Conservation (phyloP, 768 basidiomycete species). For the Russula compacta region DNA sequence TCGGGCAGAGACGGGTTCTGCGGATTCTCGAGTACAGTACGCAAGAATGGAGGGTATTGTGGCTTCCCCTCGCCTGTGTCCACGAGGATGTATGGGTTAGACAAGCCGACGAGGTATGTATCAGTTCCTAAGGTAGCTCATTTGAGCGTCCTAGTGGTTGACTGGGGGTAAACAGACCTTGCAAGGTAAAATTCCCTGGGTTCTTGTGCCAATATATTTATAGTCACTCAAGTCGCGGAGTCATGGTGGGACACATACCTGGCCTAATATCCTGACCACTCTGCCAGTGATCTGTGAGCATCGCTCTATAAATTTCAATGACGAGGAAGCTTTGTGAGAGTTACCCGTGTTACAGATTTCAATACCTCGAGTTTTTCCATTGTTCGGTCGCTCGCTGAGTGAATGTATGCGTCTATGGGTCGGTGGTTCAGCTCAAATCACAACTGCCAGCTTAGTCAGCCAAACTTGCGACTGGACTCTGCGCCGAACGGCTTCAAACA, state of each 20-base stretch:
- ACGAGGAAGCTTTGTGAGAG: conserved; percentile 10
- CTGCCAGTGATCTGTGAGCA: conserved; percentile 51
- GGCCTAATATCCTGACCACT: conserved; percentile 63
- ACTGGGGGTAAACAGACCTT: conserved; percentile 40
- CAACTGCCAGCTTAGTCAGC: conserved; percentile 7
- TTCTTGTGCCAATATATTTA: conserved; percentile 40
- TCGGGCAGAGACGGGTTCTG: conserved; percentile 38
- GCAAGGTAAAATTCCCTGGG: conserved; percentile 80
- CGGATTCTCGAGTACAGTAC: conserved; percentile 43
- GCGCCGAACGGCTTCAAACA: background rate
- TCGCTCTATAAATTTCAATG: background rate
- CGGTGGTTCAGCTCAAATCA: no score
- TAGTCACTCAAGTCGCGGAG: background rate
- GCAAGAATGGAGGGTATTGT: conserved; percentile 58
- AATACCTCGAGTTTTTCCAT: conserved; percentile 49
- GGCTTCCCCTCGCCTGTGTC: conserved; percentile 75
- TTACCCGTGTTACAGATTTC: conserved; percentile 46
- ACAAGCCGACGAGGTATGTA: conserved; percentile 71
- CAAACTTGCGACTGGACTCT: background rate
- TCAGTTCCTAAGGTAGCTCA: conserved; percentile 56
- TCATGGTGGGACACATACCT: conserved; percentile 36
- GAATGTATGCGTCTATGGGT: no score
- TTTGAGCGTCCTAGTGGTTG: background rate
- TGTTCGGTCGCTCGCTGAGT: background rate
- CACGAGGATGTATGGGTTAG: conserved; percentile 66